Base-by-base conservation (phyloP, 179 eudicot species). In the Nepenthes alata region DNA sequence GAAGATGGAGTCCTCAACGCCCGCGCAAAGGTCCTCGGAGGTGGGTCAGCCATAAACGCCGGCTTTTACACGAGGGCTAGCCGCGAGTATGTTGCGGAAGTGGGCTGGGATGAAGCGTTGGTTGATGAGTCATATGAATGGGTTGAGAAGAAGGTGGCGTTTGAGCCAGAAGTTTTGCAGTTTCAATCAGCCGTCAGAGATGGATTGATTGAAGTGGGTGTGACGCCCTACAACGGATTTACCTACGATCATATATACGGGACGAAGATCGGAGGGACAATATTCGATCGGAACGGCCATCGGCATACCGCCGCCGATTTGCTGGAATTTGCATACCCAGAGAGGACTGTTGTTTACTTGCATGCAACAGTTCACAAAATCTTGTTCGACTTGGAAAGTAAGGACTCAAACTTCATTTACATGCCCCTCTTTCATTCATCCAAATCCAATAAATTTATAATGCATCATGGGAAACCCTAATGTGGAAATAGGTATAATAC, bases 51-150 rank as follows among this genome's bases (percentile, higher is more conserved):
- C 59, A 12, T 93, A 16, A 93, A 93, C 49, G 97, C 95, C 4
- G 98, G 98, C 2, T 93, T 93, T 70, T 93, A 86, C 80, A 71
- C 97, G 1, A 72, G 97, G 54, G 97, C 98, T 4, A 64, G 73
- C 59, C 51, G 79, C 0, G 64, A 59, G 6, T 93, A 74, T 61
- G 82, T 87, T n/a, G 39, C 57, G 0, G 57, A 16, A 0, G 80
- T 56, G 0, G 98, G 98, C 2, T 83, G 88, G 87, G 91, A 90
- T 35, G 66, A 37, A 0, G 66, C 61, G 7, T 62, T 87, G 55
- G 97, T 83, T 4, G 67, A 85, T 4, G 76, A 70, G 15, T 89
- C 97, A 3, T 89, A 85, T 55, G 68, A 75, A 52, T 89, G 97
- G 97, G 95, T 83, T 36, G 97, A 89, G 70, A 65, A 49, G 60